Conservation (phyloP, 345 rosid genomes). For the Acer campestre region DNA sequence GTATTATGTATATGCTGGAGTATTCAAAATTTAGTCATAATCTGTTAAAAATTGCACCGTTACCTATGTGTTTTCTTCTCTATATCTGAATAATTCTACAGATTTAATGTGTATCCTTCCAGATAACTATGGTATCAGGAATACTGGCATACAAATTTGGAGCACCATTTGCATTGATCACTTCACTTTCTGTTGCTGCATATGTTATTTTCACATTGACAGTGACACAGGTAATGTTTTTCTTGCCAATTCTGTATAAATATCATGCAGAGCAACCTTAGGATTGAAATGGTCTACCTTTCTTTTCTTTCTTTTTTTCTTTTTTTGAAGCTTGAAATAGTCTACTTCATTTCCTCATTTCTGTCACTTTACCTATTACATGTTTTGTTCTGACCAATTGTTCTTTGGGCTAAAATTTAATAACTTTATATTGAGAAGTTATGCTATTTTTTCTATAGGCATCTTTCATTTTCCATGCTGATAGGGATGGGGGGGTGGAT, state of each 20-base stretch:
- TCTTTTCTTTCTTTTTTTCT: too few species aligned
- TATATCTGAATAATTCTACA: conserved; percentile 28
- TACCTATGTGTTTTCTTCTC: conserved; percentile 22
- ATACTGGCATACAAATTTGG: conserved; percentile 95
- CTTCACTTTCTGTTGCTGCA: conserved; percentile 88
- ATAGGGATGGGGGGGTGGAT: not conserved
- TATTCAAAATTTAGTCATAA: conserved; percentile 16
- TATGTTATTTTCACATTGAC: conserved; percentile 78
- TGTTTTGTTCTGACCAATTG: not conserved
- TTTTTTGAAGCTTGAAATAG: too few species aligned
- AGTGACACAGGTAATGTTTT: conserved; percentile 78
- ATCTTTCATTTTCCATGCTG: not conserved
- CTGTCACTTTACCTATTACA: not conserved
- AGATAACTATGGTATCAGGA: conserved; percentile 97
- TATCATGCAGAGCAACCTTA: conserved; percentile 6
- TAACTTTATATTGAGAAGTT: not conserved
- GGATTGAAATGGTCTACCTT: not conserved
- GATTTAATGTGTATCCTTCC: conserved; percentile 52
- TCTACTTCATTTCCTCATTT: not conserved
- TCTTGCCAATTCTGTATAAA: conserved; percentile 17
- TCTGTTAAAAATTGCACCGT: conserved; percentile 1
- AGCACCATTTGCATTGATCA: conserved; percentile 98
- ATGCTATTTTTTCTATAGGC: not conserved
- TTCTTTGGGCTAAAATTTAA: not conserved
- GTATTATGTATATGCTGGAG: not conserved